These are phyloP conservation scores for Aspergillus haitiensis DNA, from an alignment of 495 filamentous ascomycete species.

Conservation along the genomic window DNA sequence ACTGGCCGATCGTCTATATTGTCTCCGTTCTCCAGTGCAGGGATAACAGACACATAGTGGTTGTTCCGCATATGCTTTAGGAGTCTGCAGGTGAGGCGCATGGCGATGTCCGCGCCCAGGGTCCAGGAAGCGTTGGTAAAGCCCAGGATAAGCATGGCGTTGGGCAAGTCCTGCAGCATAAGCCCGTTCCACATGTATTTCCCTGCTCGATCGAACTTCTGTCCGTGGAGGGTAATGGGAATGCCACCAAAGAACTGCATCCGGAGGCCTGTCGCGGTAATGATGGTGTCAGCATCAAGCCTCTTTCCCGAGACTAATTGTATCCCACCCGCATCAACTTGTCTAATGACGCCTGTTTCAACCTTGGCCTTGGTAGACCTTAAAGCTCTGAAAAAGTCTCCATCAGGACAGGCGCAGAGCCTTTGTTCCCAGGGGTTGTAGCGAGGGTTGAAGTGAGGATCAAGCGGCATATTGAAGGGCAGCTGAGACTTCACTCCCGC, in stretches of 20 bases:
- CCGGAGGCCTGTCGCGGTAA: slow-evolving; percentile 66
- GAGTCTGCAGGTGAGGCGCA: neutral
- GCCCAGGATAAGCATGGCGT: slow-evolving; percentile 46
- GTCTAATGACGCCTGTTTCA: slow-evolving; percentile 66
- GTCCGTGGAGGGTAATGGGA: slow-evolving; percentile 47
- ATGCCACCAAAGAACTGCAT: slow-evolving; percentile 47
- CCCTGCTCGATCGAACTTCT: slow-evolving; percentile 32
- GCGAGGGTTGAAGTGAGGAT: slow-evolving; percentile 63
- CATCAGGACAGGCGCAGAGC: slow-evolving; percentile 65
- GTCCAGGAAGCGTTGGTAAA: slow-evolving; percentile 53
- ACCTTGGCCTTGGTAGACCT: slow-evolving; percentile 56
- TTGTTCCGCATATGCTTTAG: slow-evolving; percentile 6
- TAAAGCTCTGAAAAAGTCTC: slow-evolving; percentile 66
- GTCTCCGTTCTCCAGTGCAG: neutral
- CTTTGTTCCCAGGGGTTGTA: slow-evolving; percentile 71
- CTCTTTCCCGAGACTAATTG: slow-evolving; percentile 53
- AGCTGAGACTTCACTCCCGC: slow-evolving; percentile 42
- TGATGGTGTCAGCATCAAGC: slow-evolving; percentile 63
- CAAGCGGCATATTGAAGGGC: slow-evolving; percentile 49
- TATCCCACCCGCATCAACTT: slow-evolving; percentile 58
- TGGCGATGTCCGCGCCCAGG: slow-evolving; percentile 45
- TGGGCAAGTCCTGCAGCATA: slow-evolving; percentile 54
- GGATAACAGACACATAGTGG: neutral
- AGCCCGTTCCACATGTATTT: slow-evolving; percentile 45
- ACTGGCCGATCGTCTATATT: neutral